A percentile compares a stretch with the other conserved stretches of the same genome.
Conservation (phyloP, 2,329 filamentous ascomycete species). For the Onygena corvina region DNA sequence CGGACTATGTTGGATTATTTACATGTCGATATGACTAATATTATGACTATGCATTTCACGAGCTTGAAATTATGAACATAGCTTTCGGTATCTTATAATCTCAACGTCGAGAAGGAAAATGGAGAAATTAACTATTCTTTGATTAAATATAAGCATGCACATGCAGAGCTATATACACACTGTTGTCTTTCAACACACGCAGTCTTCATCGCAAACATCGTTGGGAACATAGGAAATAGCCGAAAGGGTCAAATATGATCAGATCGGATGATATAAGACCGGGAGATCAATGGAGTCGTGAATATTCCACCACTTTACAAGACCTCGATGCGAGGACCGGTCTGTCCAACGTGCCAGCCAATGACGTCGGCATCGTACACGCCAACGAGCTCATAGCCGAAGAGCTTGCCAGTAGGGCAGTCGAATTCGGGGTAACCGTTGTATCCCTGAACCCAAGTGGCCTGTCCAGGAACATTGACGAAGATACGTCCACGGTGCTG, state of each 20-base stretch:
- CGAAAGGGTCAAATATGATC: neutral
- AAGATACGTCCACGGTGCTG: conserved; percentile 17
- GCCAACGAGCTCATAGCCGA: conserved; percentile 21
- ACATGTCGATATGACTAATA: too few species aligned
- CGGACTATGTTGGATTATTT: too few species aligned
- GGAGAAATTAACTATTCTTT: too few species aligned
- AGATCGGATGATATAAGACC: neutral
- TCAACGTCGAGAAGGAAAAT: too few species aligned
- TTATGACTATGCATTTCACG: too few species aligned
- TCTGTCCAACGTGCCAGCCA: conserved; percentile 20
- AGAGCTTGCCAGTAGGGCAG: conserved; percentile 17
- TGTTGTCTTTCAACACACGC: neutral
- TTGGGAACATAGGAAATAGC: too few species aligned
- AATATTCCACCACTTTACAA: conserved; percentile 6
- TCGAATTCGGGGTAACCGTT: conserved; percentile 18
- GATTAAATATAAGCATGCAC: neutral
- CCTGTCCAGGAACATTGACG: conserved; percentile 14
- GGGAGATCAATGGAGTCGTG: neutral
- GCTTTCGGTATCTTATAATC: too few species aligned
- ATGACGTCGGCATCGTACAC: conserved; percentile 18
- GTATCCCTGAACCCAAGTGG: conserved; percentile 17
- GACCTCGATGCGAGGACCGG: conserved; percentile 16
- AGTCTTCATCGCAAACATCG: too few species aligned
- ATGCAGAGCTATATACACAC: neutral
- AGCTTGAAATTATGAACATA: too few species aligned